phyloP scores from a whole-genome alignment of 306 rosid genomes.

The Citrullus colocynthis region DNA sequence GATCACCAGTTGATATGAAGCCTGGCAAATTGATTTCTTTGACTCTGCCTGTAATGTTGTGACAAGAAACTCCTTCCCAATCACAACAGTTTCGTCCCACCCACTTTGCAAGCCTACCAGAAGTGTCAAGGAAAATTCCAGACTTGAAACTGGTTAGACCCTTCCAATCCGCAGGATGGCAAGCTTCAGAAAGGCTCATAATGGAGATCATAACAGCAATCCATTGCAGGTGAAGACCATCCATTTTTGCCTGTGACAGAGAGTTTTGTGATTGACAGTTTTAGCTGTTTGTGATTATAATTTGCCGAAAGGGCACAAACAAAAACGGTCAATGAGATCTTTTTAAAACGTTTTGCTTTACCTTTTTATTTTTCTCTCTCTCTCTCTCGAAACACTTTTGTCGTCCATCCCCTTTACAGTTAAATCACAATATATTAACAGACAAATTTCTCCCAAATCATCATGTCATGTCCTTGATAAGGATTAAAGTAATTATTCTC shows the following conservation, averaged over 20 bases:
- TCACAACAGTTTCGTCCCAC: slow-evolving; percentile 33
- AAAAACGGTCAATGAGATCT: not conserved
- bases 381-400: not conserved
- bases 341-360: not conserved
- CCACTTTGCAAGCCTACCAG: slow-evolving; percentile 47
- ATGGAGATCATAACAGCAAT: slow-evolving; percentile 12
- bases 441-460: not conserved
- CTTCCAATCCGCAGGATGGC: slow-evolving; percentile 37
- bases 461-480: not conserved
- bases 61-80: slow-evolving; percentile 60
- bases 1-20: slow-evolving; percentile 27
- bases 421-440: not conserved
- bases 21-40: slow-evolving; percentile 43
- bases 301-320: not conserved
- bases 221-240: not conserved
- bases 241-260: not conserved
- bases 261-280: not conserved
- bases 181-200: slow-evolving; percentile 20
- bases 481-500: not conserved
- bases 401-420: not conserved
- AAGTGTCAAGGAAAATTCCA: slow-evolving; percentile 39
- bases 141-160: slow-evolving; percentile 48
- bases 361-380: not conserved
- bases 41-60: slow-evolving; percentile 39
- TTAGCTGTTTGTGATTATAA: not conserved